A percentile compares a stretch with the other conserved stretches of the same genome.
Evolutionary conservation across 1,284 basidiomycete genomes (phyloP).

Genomic region (Meira miltonrushii): DNA sequence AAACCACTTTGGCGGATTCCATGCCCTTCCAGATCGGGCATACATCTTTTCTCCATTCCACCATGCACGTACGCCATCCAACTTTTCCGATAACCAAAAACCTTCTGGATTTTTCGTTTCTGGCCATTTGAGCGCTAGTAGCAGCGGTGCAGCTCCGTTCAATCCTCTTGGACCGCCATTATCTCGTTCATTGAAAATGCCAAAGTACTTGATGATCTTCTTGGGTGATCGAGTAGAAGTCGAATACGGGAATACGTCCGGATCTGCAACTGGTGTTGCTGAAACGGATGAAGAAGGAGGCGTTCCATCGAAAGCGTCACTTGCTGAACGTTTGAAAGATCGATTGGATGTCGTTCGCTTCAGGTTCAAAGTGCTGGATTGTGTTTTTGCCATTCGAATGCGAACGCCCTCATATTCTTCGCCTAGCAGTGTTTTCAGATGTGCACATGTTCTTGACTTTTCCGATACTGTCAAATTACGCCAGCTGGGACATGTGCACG

Average conservation of each 20-base stretch:
- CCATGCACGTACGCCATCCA: constrained; percentile 53
- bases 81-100: constrained; percentile 66
- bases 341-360: constrained; percentile 7
- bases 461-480: constrained; percentile 57
- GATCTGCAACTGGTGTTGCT: background rate
- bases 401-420: constrained; percentile 60
- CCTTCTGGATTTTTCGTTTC: constrained; percentile 61
- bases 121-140: constrained; percentile 56
- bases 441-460: constrained; percentile 62
- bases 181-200: constrained; percentile 8
- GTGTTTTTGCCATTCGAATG: constrained; percentile 54
- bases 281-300: background rate
- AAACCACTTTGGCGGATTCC: constrained; percentile 9
- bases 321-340: too few species aligned
- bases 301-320: too few species aligned
- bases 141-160: constrained; percentile 12
- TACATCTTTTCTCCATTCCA: constrained; percentile 12
- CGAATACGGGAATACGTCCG: background rate
- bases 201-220: background rate
- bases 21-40: constrained; percentile 6
- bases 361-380: background rate
- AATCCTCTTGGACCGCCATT: constrained; percentile 3
- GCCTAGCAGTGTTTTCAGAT: constrained; percentile 60
- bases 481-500: constrained; percentile 52
- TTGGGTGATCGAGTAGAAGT: background rate